These are phyloP conservation scores for Termitomyces sp. DNA, from an alignment of 768 basidiomycete genomes.

Conservation along the genomic window DNA sequence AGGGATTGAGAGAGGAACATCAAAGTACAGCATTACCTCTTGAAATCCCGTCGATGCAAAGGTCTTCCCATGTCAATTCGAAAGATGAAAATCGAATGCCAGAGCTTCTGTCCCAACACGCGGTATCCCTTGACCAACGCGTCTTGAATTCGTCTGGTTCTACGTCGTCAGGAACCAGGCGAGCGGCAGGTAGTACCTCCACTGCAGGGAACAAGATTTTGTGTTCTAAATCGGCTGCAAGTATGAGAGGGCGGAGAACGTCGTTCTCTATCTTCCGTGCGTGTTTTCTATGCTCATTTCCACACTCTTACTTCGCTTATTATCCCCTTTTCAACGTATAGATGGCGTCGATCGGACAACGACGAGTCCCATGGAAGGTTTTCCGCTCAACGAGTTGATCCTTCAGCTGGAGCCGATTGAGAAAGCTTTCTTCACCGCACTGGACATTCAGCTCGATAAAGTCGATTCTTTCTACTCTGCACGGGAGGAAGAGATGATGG, in stretches of 20 bases:
- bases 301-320: not conserved
- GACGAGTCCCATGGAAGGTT: slow-evolving; percentile 21
- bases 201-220: not conserved
- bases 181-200: not conserved
- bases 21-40: not conserved
- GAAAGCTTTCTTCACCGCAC: slow-evolving; percentile 63
- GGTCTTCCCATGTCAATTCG: not conserved
- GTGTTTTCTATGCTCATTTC: not conserved
- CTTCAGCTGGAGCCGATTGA: slow-evolving; percentile 56
- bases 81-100: not conserved
- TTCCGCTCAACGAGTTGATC: slow-evolving; percentile 43
- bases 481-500: slow-evolving; percentile 58
- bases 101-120: not conserved
- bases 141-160: not conserved
- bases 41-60: not conserved
- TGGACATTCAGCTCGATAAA: slow-evolving; percentile 80
- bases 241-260: not conserved
- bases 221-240: slow-evolving; percentile 1
- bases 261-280: not conserved
- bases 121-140: not conserved
- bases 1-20: not conserved
- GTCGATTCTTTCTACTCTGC: slow-evolving; percentile 78
- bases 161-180: not conserved
- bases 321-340: not conserved
- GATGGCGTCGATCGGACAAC: not conserved